Evolutionary conservation across 2,329 filamentous ascomycete species (phyloP).

Genomic region (Eutypella sp.): DNA sequence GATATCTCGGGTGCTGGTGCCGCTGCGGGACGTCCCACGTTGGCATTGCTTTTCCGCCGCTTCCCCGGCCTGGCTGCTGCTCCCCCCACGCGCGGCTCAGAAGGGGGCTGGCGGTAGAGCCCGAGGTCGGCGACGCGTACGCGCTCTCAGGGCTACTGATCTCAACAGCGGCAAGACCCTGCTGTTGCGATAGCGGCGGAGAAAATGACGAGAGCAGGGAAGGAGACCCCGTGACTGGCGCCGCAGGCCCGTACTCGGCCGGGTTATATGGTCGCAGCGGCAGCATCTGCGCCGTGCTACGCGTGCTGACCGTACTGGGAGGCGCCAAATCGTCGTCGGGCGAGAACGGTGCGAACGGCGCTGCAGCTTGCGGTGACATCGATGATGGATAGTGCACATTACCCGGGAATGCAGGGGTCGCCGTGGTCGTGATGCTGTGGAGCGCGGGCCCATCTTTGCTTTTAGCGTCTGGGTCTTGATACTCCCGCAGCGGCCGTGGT

Average conservation of each 20-base stretch:
- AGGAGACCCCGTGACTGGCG: too few species aligned
- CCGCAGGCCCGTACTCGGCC: slow-evolving; percentile 20
- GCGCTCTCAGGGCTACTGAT: slow-evolving; percentile 9
- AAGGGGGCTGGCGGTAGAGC: slow-evolving; percentile 24
- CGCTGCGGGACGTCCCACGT: slow-evolving; percentile 20
- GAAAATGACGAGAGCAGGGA: slow-evolving; percentile 15
- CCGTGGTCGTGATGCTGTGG: slow-evolving; percentile 22
- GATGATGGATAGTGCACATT: slow-evolving; percentile 26
- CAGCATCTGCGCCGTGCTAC: slow-evolving; percentile 25
- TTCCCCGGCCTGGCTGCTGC: too few species aligned
- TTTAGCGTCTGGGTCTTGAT: slow-evolving; percentile 7
- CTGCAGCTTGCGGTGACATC: slow-evolving; percentile 23
- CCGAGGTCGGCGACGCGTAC: slow-evolving; percentile 23
- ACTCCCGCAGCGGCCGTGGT: slow-evolving; percentile 5
- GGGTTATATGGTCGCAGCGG: slow-evolving; percentile 26
- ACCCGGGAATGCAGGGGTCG: slow-evolving; percentile 20
- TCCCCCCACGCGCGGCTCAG: slow-evolving; percentile 25
- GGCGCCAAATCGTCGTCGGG: slow-evolving; percentile 24
- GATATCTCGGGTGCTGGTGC: background rate
- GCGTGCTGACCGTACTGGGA: slow-evolving; percentile 24
- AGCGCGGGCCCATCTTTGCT: slow-evolving; percentile 11
- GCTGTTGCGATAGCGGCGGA: background rate
- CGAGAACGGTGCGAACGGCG: slow-evolving; percentile 17
- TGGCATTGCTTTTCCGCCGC: slow-evolving; percentile 8
- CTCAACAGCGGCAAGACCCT: too few species aligned